Evolutionary conservation across 1,139 yeast genomes (phyloP).

Genomic region (Arxiozyma telluris): DNA sequence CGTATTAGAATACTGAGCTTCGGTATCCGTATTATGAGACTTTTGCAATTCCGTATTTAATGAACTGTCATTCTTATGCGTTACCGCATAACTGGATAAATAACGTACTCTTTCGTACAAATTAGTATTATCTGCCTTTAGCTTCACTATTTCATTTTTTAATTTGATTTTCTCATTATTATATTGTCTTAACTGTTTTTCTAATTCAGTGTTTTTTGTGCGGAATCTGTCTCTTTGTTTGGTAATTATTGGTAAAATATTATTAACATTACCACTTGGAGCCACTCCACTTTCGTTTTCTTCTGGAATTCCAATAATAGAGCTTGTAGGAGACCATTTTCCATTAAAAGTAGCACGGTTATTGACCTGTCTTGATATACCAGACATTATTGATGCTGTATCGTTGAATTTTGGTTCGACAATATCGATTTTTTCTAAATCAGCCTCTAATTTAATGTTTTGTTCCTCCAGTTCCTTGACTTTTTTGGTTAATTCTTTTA

Average conservation of each 20-base stretch:
- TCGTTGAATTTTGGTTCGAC: slow-evolving; percentile 38
- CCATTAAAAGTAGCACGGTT: slow-evolving; percentile 31
- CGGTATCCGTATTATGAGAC: slow-evolving; percentile 34
- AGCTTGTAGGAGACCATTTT: slow-evolving; percentile 41
- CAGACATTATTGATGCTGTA: slow-evolving; percentile 61
- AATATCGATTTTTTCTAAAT: slow-evolving; percentile 46
- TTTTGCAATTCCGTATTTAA: slow-evolving; percentile 5
- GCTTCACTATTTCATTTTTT: slow-evolving; percentile 51
- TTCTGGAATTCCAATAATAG: slow-evolving; percentile 40
- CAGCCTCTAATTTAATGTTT: slow-evolving; percentile 62
- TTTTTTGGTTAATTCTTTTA: slow-evolving; percentile 30
- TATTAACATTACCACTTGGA: slow-evolving; percentile 13
- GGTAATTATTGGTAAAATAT: slow-evolving; percentile 79
- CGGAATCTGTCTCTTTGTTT: slow-evolving; percentile 93
- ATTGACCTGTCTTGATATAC: slow-evolving; percentile 40
- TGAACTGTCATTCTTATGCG: slow-evolving; percentile 14
- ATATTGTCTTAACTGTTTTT: slow-evolving; percentile 64
- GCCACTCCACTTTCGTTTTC: slow-evolving; percentile 21
- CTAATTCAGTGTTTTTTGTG: slow-evolving; percentile 69
- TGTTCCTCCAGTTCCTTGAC: slow-evolving; percentile 38
- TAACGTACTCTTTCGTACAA: slow-evolving; percentile 77
- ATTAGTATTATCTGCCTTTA: slow-evolving; percentile 68
- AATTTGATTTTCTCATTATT: slow-evolving; percentile 47
- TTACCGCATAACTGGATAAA: slow-evolving; percentile 44
- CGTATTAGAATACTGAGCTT: slow-evolving; percentile 50